Base-by-base conservation (phyloP, 345 rosid species). In the Salix viminalis region DNA sequence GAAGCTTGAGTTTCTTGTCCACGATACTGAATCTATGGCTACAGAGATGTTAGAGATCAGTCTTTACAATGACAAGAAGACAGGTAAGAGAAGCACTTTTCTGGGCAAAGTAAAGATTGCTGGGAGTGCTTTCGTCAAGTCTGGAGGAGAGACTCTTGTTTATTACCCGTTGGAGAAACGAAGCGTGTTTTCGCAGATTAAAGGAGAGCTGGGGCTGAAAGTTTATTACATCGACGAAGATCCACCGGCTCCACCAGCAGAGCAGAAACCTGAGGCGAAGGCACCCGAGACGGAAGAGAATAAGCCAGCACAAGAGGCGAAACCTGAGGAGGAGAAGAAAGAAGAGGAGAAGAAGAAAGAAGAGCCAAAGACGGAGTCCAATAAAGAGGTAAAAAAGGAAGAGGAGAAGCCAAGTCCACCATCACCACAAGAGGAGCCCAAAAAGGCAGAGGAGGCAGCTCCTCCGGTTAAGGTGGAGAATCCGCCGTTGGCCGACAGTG, bases 141-240 rank as follows among this genome's bases (percentile, higher is more conserved):
- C 86, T 0, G 98, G 96, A 73, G 87, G 86, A 4, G 97, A 94
- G 84, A 79, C 88, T 46, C 86, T 91, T 36, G 86, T 91, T 44
- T 92, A 94, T 81, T 88, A 87, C 44, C 93, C 98, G 18, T 84
- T 94, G 82, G 98, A 94, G 87, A 94, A 94, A 71, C 70, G 97
- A 79, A 92, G 96, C 67, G 97, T 94, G 4, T 94, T 94, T 68
- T 92, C 97, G 2, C 98, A 90, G 80, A 86, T 94, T 32, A 91
- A 89, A 64, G 98, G 98, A 15, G 96, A 94, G 87, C 74, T 94
- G 36, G 96, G 97, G 1, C 61, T 94, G n/a, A 91, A 91, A 72
- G 90, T 85, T 7, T 94, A 74, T 44, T 94, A 91, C 12, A 77
- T 88, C 0, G 98, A 94, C 37, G 96, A 90, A 56, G 83, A 72